Evolutionary conservation across 352 stramenopile genomes (phyloP), one percentile per base, ranked within the genome.

Genomic region (Globisporangium nagaii): DNA sequence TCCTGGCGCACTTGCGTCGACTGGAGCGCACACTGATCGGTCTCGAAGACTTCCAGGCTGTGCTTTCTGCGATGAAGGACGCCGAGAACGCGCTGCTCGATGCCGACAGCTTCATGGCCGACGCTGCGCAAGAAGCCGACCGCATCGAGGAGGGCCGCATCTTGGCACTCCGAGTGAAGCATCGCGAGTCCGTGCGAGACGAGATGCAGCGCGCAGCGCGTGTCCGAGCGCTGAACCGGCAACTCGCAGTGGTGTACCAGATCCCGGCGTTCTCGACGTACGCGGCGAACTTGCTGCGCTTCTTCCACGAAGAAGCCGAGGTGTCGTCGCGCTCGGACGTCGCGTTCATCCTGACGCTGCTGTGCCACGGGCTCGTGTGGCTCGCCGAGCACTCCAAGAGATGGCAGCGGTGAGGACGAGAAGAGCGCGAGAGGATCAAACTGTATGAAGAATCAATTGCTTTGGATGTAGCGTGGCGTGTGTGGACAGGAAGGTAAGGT

Each of bases 281-380:
- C 27, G 77, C 79, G 15, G 76, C 78, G 12, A 79, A 58, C 11
- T 42, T 92, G 22, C 44, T 88, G 53, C 78, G 80, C 39, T 89
- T 88, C 56, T 89, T 88, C 45, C 80, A 90, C 57, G 68, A 90
- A 49, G 73, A 86, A 53, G 79, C 82, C 0, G 82, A 90, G 56
- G 72, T 73, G 50, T 87, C 82, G 12, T 74, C 72, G 4, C 73
- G 82, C 13, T 82, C 79, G 17, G 78, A 92, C 60, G 79, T 92
- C 8, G 79, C 82, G 19, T 90, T 90, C 44, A 68, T 90, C 28
- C 63, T 92, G 42, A 86, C 82, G 24, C 68, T 92, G 62, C 70
- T 92, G 3, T 92, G 82, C 55, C 82, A 92, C 57, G 80, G 82
- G 4, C 73, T 92, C 36, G 78, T 90, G 34, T 92, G 82, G 82